A percentile compares a stretch with the other conserved stretches of the same genome.
Evolutionary conservation across 495 filamentous ascomycete species (phyloP).

Genomic region (Trichoderma reesei): DNA sequence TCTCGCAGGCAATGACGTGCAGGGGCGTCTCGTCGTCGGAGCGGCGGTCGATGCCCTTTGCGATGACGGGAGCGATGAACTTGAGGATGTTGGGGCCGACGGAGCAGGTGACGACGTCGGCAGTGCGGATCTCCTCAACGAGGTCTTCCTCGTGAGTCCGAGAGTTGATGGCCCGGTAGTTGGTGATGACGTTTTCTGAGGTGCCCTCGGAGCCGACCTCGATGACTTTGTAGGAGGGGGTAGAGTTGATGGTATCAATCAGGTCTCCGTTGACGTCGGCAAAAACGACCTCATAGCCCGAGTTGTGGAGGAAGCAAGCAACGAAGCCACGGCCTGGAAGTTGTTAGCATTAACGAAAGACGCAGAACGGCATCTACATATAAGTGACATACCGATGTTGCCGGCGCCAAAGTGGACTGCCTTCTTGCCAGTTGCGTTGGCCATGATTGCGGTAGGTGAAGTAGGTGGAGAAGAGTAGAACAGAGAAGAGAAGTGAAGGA

Average conservation of each 20-base stretch:
- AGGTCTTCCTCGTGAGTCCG: constrained; percentile 70
- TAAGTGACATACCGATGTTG: constrained; percentile 55
- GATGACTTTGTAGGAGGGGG: constrained; percentile 75
- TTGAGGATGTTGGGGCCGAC: constrained; percentile 93
- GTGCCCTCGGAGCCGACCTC: constrained; percentile 85
- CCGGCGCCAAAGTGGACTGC: constrained; percentile 91
- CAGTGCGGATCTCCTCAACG: constrained; percentile 72
- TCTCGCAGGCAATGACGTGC: constrained; percentile 95
- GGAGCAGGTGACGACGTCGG: constrained; percentile 88
- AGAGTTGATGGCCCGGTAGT: constrained; percentile 93
- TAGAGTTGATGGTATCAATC: constrained; percentile 65
- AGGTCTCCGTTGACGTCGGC: constrained; percentile 79
- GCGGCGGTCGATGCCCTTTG: constrained; percentile 76
- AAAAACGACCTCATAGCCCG: constrained; percentile 88
- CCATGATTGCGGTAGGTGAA: not conserved
- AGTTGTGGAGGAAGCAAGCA: constrained; percentile 65
- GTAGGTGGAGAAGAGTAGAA: not conserved
- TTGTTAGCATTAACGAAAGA: not conserved
- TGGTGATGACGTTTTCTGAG: constrained; percentile 70
- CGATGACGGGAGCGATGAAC: constrained; percentile 89
- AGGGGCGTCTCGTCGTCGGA: constrained; percentile 55
- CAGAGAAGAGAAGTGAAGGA: not conserved
- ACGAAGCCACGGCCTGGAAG: constrained; percentile 44
- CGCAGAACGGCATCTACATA: not conserved
- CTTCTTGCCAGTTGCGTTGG: constrained; percentile 54